Conservation (phyloP, 441 rosid genomes). For the Gossypium lobatum region DNA sequence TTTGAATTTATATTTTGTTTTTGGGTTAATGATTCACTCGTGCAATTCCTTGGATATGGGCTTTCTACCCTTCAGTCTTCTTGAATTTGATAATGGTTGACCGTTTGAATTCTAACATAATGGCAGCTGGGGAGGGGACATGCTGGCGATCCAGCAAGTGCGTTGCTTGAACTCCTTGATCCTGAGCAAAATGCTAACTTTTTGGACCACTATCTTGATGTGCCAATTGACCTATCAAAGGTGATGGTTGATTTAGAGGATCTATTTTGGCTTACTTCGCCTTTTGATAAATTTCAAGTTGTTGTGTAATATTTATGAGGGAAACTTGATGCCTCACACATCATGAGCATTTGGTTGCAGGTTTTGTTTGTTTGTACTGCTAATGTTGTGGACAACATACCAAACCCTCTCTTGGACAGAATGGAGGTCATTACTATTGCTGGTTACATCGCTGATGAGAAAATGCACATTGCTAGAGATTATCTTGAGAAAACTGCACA, state of each 20-base stretch:
- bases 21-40: conserved; percentile 1
- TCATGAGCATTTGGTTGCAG: conserved; percentile 33
- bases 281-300: background rate
- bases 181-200: conserved; percentile 96
- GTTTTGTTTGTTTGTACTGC: conserved; percentile 98
- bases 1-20: conserved; percentile 11
- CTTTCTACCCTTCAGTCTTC: background rate
- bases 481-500: conserved; percentile 73
- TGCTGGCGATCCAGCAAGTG: conserved; percentile 91
- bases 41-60: background rate
- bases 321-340: background rate
- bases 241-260: conserved; percentile 30
- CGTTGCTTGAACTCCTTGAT: conserved; percentile 93
- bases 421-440: conserved; percentile 93
- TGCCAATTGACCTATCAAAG: conserved; percentile 90
- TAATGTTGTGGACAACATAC: conserved; percentile 78
- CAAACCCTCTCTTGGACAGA: conserved; percentile 84
- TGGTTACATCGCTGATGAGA: conserved; percentile 93
- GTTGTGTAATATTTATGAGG: background rate
- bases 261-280: background rate
- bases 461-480: conserved; percentile 90
- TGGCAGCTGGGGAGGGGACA: conserved; percentile 85
- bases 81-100: conserved; percentile 1
- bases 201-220: conserved; percentile 88
- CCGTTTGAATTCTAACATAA: background rate